Conservation (phyloP, 345 rosid species). For the Xanthoceras sorbifolium region DNA sequence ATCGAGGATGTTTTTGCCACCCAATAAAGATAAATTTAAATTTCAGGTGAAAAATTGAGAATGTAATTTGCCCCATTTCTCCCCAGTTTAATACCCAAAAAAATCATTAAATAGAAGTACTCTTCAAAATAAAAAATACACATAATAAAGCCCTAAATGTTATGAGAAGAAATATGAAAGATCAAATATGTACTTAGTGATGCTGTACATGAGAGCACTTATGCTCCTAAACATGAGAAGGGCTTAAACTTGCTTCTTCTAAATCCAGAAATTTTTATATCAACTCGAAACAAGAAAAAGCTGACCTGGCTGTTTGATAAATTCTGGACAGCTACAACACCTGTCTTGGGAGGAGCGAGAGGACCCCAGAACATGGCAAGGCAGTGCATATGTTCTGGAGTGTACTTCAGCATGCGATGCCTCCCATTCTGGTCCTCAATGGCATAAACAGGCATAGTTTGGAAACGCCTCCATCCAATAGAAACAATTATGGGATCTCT, state of each 20-base stretch:
- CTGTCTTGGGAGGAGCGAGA: conserved; percentile 90
- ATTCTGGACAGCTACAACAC: conserved; percentile 82
- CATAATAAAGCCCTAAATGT: background rate
- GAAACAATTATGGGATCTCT: conserved; percentile 91
- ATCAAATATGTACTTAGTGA: background rate
- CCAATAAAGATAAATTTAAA: background rate
- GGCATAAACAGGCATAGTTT: conserved; percentile 82
- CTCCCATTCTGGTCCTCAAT: conserved; percentile 86
- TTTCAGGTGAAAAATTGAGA: background rate
- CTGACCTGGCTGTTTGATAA: conserved; percentile 78
- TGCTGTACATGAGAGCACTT: background rate
- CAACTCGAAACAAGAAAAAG: conserved; percentile 11
- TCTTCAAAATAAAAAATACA: background rate
- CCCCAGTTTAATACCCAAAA: background rate
- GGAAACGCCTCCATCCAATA: conserved; percentile 95
- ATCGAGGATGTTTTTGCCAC: background rate
- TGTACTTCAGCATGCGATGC: conserved; percentile 93
- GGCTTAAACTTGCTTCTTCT: conserved; percentile 8
- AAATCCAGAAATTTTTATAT: conserved; percentile 1
- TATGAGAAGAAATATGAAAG: background rate
- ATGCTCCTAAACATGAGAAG: conserved; percentile 7
- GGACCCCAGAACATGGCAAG: conserved; percentile 99
- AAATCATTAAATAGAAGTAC: background rate
- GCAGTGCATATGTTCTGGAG: conserved; percentile 96
- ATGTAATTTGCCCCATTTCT: background rate